phyloP scores from a whole-genome alignment of 306 rosid genomes.

The Prunus salicina region DNA sequence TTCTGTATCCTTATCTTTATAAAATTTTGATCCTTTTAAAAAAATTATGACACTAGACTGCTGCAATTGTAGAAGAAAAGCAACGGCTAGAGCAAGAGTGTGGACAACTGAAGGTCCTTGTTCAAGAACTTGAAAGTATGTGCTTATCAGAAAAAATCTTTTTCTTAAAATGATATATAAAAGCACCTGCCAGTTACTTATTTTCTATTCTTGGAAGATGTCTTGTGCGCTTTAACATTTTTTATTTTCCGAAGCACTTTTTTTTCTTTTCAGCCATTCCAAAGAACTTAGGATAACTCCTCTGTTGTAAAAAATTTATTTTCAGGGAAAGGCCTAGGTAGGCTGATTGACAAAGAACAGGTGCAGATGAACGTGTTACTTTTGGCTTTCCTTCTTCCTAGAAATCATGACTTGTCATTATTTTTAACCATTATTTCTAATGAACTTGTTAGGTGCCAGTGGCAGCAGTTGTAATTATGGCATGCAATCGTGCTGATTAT shows the following conservation, averaged over 20 bases:
- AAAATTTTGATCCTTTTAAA: background rate
- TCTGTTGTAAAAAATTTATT: constrained; percentile 4
- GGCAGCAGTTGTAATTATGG: constrained; percentile 98
- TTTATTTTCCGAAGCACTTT: background rate
- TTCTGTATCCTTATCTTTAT: background rate
- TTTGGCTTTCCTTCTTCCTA: constrained; percentile 16
- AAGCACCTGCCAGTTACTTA: background rate
- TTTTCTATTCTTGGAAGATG: background rate
- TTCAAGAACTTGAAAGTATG: constrained; percentile 89
- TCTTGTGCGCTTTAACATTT: background rate
- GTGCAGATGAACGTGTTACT: constrained; percentile 40
- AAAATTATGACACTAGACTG: constrained; percentile 20
- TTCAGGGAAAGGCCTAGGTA: constrained; percentile 70
- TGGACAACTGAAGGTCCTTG: constrained; percentile 64
- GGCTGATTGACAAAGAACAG: constrained; percentile 71
- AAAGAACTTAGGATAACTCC: constrained; percentile 29
- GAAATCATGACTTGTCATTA: constrained; percentile 18
- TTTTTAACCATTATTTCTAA: constrained; percentile 20
- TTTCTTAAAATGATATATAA: background rate
- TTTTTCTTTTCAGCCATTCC: background rate
- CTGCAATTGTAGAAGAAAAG: constrained; percentile 58
- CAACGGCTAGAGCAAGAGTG: constrained; percentile 58
- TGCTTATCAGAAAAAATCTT: constrained; percentile 11
- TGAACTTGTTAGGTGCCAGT: constrained; percentile 70
- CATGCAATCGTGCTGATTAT: constrained; percentile 97